These are phyloP conservation scores for Diospyros kaki DNA, from an alignment of 148 eudicot species.

Conservation along the genomic window DNA sequence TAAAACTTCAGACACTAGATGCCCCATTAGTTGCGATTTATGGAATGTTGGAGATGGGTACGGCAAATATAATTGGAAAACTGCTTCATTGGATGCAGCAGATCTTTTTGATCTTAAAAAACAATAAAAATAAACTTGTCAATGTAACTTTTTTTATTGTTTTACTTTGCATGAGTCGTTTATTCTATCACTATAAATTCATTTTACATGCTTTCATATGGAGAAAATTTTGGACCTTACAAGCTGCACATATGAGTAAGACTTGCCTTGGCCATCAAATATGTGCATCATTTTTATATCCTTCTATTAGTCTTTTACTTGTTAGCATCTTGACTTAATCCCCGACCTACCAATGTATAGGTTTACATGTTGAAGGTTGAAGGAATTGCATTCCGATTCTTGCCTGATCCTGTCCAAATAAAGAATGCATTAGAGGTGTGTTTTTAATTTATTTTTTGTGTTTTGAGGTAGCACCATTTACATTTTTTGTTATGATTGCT, in stretches of 20 bases:
- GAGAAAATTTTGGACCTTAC: not conserved
- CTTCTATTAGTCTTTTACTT: not conserved
- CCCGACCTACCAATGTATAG: conserved; percentile 26
- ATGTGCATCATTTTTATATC: not conserved
- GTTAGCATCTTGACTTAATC: not conserved
- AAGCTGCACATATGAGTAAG: not conserved
- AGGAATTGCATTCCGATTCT: conserved; percentile 94
- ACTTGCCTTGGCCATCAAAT: not conserved
- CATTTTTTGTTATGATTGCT: not conserved
- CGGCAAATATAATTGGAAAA: no score
- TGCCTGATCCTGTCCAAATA: conserved; percentile 97
- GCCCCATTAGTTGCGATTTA: not conserved
- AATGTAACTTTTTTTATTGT: no score
- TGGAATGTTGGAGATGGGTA: not conserved
- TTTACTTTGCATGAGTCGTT: no score
- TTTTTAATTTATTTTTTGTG: not conserved
- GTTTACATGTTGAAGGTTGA: conserved; percentile 90
- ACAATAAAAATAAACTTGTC: no score
- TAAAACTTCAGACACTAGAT: not conserved
- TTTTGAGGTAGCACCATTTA: not conserved
- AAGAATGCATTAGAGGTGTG: conserved; percentile 89
- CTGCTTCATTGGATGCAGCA: no score
- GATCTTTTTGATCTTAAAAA: no score
- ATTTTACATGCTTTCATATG: not conserved
- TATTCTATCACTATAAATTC: no score